Conservation (phyloP, 2,329 filamentous ascomycete species). For the Fusarium fracticaudum region DNA sequence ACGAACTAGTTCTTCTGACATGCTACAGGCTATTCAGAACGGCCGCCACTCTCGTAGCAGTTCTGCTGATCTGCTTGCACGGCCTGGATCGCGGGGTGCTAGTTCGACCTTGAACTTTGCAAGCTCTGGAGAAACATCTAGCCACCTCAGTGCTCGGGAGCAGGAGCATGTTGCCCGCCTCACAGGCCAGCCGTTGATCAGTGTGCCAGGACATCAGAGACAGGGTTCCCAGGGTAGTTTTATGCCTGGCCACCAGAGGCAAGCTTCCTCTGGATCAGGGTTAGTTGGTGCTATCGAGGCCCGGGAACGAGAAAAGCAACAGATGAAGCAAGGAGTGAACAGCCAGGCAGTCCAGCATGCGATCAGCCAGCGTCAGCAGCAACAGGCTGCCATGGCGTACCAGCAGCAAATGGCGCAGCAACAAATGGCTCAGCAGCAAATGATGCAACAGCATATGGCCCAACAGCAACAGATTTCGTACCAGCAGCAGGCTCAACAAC, state of each 20-base stretch:
- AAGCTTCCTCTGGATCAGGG: slow-evolving; percentile 63
- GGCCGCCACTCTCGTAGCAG: slow-evolving; percentile 51
- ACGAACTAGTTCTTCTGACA: slow-evolving; percentile 54
- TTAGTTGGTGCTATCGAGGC: slow-evolving; percentile 83
- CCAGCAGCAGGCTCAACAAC: slow-evolving; percentile 60
- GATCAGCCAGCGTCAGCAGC: slow-evolving; percentile 34
- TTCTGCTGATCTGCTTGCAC: slow-evolving; percentile 59
- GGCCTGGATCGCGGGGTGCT: slow-evolving; percentile 69
- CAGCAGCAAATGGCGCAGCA: slow-evolving; percentile 63
- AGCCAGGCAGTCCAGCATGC: slow-evolving; percentile 38
- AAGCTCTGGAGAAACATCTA: slow-evolving; percentile 49
- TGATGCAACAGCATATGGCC: slow-evolving; percentile 38
- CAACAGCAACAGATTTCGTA: slow-evolving; percentile 47
- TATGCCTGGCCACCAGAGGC: slow-evolving; percentile 64
- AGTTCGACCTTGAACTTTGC: slow-evolving; percentile 61
- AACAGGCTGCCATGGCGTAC: slow-evolving; percentile 25
- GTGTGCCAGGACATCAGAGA: slow-evolving; percentile 65
- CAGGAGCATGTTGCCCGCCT: slow-evolving; percentile 88
- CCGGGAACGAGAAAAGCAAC: slow-evolving; percentile 79
- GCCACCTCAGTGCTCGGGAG: slow-evolving; percentile 82
- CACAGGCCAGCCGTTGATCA: slow-evolving; percentile 80
- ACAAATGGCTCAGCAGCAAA: slow-evolving; percentile 42
- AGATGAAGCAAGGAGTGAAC: slow-evolving; percentile 74
- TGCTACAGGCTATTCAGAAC: slow-evolving; percentile 36
- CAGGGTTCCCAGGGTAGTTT: slow-evolving; percentile 61